Percentiles rank a stretch among this genome's conserved stretches.
These are phyloP conservation scores for Allantophomopsis lycopodina DNA, from an alignment of 2,329 filamentous ascomycete genomes.

Conservation along the genomic window DNA sequence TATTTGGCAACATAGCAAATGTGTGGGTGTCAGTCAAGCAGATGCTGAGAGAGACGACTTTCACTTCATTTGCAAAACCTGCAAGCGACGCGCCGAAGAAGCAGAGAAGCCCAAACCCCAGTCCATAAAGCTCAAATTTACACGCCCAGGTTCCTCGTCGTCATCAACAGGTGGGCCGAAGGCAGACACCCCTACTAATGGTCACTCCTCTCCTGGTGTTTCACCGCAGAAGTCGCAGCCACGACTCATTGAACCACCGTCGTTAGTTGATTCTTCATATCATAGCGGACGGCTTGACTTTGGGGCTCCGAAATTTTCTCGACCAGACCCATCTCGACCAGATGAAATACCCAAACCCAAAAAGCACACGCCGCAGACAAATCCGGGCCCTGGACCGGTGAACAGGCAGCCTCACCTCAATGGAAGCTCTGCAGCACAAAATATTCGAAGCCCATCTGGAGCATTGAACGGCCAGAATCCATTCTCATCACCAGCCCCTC, in stretches of 20 bases:
- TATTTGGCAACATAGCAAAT: constrained; percentile 95
- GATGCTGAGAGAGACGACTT: constrained; percentile 81
- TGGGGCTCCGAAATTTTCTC: too few relatives aligned
- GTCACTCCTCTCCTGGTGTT: background rate
- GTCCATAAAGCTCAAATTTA: constrained; percentile 40
- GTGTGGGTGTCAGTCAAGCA: constrained; percentile 63
- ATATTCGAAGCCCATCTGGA: too few relatives aligned
- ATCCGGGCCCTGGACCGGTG: too few relatives aligned
- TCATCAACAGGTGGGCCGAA: constrained; percentile 17
- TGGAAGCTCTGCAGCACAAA: too few relatives aligned
- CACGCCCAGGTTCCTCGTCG: constrained; percentile 31
- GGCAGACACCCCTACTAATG: background rate
- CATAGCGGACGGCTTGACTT: too few relatives aligned
- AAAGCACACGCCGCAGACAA: too few relatives aligned
- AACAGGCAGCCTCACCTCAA: too few relatives aligned
- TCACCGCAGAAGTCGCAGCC: too few relatives aligned
- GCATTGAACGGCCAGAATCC: constrained; percentile 10
- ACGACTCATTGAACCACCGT: too few relatives aligned
- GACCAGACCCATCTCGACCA: too few relatives aligned
- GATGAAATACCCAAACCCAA: too few relatives aligned
- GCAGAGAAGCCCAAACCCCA: constrained; percentile 46
- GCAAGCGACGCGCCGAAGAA: constrained; percentile 53
- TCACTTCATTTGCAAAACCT: constrained; percentile 71
- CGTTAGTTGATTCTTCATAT: too few relatives aligned
- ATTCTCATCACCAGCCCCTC: constrained; percentile 17